These are phyloP conservation scores for Melampsora occidentalis DNA, from an alignment of 1,284 basidiomycete species.

Conservation along the genomic window DNA sequence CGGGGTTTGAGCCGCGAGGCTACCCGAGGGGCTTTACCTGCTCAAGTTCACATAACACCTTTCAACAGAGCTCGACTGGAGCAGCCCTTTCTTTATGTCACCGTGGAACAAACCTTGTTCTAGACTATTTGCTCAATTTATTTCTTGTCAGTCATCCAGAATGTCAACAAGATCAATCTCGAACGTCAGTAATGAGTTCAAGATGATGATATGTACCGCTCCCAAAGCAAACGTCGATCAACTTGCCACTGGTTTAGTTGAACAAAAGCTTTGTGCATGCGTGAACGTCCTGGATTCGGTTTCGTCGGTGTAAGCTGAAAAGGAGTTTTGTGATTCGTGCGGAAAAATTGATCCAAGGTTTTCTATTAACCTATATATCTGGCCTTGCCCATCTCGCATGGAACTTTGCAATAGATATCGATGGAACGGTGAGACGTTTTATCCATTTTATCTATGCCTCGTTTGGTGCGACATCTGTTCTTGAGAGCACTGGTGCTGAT, in stretches of 20 bases:
- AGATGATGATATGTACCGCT: slow-evolving; percentile 8
- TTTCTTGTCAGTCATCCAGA: too few relatives aligned
- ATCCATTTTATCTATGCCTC: background rate
- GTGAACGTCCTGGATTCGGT: slow-evolving; percentile 4
- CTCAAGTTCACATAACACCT: too few relatives aligned
- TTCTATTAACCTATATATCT: too few relatives aligned
- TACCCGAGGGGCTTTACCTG: too few relatives aligned
- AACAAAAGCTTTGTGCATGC: slow-evolving; percentile 1
- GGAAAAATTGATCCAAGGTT: too few relatives aligned
- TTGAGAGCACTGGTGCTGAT: background rate
- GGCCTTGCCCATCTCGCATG: too few relatives aligned
- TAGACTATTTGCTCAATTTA: too few relatives aligned
- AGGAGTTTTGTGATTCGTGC: too few relatives aligned
- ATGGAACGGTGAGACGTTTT: background rate
- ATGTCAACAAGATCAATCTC: background rate
- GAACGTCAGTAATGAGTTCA: background rate
- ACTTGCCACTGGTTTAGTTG: slow-evolving; percentile 4
- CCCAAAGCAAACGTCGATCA: background rate
- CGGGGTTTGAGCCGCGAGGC: too few relatives aligned
- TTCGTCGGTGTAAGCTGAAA: background rate
- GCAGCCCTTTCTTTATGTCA: too few relatives aligned
- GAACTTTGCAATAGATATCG: background rate
- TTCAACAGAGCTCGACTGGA: too few relatives aligned
- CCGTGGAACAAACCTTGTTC: too few relatives aligned
- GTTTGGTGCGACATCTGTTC: background rate